Conservation (phyloP, 805 yeast species). For the Debaryomyces hansenii region DNA sequence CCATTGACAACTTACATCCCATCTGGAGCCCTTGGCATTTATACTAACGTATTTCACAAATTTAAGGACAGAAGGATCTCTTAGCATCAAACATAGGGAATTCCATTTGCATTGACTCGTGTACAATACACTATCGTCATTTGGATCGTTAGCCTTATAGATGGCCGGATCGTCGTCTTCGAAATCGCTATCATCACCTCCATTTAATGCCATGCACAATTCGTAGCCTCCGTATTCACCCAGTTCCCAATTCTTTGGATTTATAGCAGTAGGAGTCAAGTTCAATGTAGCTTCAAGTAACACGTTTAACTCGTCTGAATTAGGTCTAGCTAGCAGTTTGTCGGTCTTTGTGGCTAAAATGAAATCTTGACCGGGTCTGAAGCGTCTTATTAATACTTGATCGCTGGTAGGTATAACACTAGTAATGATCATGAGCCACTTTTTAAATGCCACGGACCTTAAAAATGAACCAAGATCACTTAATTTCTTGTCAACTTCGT, state of each 20-base stretch:
- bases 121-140: slow-evolving; percentile 71
- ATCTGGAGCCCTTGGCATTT: slow-evolving; percentile 85
- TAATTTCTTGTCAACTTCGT: slow-evolving; percentile 40
- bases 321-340: slow-evolving; percentile 31
- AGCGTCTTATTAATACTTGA: slow-evolving; percentile 74
- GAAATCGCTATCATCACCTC: slow-evolving; percentile 43
- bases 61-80: slow-evolving; percentile 86
- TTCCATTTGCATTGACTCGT: slow-evolving; percentile 87
- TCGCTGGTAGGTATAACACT: slow-evolving; percentile 61
- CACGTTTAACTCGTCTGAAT: slow-evolving; percentile 39
- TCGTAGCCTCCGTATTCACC: slow-evolving; percentile 97
- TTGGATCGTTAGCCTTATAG: slow-evolving; percentile 55
- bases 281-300: slow-evolving; percentile 78
- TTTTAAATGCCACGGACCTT: slow-evolving; percentile 59
- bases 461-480: slow-evolving; percentile 58
- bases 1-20: slow-evolving; percentile 88
- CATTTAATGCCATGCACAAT: slow-evolving; percentile 72
- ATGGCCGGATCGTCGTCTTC: slow-evolving; percentile 83
- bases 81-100: slow-evolving; percentile 66
- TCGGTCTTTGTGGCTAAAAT: slow-evolving; percentile 77
- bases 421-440: slow-evolving; percentile 68
- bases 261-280: slow-evolving; percentile 64
- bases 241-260: slow-evolving; percentile 72
- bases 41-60: slow-evolving; percentile 90
- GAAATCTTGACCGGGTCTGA: slow-evolving; percentile 94